Conservation (phyloP, 1,284 basidiomycete genomes). For the Exobasidium cylindrosporum region DNA sequence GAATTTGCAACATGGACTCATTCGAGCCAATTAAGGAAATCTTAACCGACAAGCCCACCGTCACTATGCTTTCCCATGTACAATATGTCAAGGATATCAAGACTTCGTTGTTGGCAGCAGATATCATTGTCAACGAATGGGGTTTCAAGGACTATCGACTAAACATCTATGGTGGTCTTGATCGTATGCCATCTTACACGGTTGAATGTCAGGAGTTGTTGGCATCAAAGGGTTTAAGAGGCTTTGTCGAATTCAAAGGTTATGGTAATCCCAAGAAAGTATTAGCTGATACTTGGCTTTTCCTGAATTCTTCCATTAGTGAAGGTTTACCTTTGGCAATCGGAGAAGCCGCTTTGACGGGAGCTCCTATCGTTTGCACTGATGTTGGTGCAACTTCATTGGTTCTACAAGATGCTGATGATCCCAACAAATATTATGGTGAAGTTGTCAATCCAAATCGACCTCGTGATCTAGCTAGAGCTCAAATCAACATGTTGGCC, state of each 20-base stretch:
- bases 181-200: constrained; percentile 2
- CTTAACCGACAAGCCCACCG: neutral
- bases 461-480: neutral
- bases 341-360: neutral
- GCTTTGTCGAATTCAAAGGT: constrained; percentile 5
- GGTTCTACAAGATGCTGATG: constrained; percentile 1
- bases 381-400: neutral
- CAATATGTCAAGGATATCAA: constrained; percentile 5
- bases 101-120: neutral
- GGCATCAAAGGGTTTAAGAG: neutral
- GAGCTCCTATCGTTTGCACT: neutral
- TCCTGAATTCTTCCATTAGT: neutral
- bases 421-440: neutral
- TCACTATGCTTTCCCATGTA: neutral
- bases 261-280: constrained; percentile 4
- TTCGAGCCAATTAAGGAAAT: constrained; percentile 1
- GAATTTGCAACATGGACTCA: constrained; percentile 2
- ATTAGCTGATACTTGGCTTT: constrained; percentile 1
- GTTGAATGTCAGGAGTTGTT: constrained; percentile 5
- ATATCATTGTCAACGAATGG: constrained; percentile 5
- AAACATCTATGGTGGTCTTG: constrained; percentile 3
- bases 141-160: constrained; percentile 2
- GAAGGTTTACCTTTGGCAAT: constrained; percentile 1
- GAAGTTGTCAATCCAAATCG: constrained; percentile 3
- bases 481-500: constrained; percentile 2